phyloP scores from a whole-genome alignment of 257 asterid species.

The Solanum megistacrolobum region DNA sequence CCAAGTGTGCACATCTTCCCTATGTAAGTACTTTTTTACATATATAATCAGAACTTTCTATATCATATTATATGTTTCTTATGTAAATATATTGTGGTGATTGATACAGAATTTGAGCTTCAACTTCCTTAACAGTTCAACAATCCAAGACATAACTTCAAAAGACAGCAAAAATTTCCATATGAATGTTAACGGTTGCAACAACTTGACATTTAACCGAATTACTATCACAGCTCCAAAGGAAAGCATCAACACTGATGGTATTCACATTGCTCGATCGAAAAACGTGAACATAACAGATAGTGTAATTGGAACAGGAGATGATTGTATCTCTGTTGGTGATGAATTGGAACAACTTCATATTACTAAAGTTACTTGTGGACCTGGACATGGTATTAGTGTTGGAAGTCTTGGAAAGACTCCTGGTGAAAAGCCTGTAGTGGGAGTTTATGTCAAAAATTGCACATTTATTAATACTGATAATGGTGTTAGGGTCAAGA shows the following conservation, averaged over 20 bases:
- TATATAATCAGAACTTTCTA: no score
- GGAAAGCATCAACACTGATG: slow-evolving; percentile 34
- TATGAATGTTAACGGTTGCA: slow-evolving; percentile 21
- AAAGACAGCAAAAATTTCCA: slow-evolving; percentile 28
- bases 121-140: slow-evolving; percentile 14
- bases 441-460: slow-evolving; percentile 10
- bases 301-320: slow-evolving; percentile 23
- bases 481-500: slow-evolving; percentile 27
- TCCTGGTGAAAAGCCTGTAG: slow-evolving; percentile 15
- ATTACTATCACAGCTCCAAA: slow-evolving; percentile 18
- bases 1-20: slow-evolving; percentile 11
- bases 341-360: slow-evolving; percentile 16
- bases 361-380: slow-evolving; percentile 17
- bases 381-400: slow-evolving; percentile 40
- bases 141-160: slow-evolving; percentile 11
- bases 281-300: slow-evolving; percentile 8
- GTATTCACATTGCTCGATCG: slow-evolving; percentile 28
- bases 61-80: neutral
- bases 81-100: neutral
- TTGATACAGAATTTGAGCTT: slow-evolving; percentile 17
- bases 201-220: slow-evolving; percentile 11
- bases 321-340: slow-evolving; percentile 31
- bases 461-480: slow-evolving; percentile 23
- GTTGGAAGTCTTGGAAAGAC: slow-evolving; percentile 32
- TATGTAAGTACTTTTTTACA: slow-evolving; percentile 3